Evolutionary conservation across 108 stramenopile species (phyloP).

Genomic region (Fragilariopsis cylindrus): DNA sequence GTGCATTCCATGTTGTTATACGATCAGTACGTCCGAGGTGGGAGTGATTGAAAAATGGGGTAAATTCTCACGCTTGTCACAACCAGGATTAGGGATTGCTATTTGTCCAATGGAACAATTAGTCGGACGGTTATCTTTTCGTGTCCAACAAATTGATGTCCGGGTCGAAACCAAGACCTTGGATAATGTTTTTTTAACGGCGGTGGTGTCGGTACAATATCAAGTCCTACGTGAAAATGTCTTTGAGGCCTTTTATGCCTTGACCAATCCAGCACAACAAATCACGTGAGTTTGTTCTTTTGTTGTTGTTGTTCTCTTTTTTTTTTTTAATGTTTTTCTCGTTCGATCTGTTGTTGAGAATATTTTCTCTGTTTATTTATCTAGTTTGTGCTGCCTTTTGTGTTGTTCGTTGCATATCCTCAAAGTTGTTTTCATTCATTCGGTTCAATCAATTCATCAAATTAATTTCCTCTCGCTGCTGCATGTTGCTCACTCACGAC

Average conservation of each 20-base stretch:
- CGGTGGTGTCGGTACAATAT: slow-evolving; percentile 50
- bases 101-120: slow-evolving; percentile 83
- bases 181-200: slow-evolving; percentile 96
- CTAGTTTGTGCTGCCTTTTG: neutral
- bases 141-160: slow-evolving; percentile 90
- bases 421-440: no score
- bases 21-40: slow-evolving; percentile 87
- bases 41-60: slow-evolving; percentile 92
- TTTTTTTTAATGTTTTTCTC: neutral
- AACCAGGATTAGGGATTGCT: slow-evolving; percentile 75
- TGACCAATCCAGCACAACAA: slow-evolving; percentile 91
- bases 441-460: no score
- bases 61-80: slow-evolving; percentile 66
- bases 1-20: slow-evolving; percentile 65
- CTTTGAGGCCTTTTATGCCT: slow-evolving; percentile 90
- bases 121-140: slow-evolving; percentile 70
- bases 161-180: slow-evolving; percentile 93
- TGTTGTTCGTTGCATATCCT: neutral
- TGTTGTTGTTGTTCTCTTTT: neutral
- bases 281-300: slow-evolving; percentile 66
- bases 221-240: slow-evolving; percentile 84
- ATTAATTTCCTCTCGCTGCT: neutral
- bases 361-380: neutral
- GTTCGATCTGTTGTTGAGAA: neutral
- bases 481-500: neutral